Conservation (phyloP, 352 stramenopile species). For the Pythium apleroticum region DNA sequence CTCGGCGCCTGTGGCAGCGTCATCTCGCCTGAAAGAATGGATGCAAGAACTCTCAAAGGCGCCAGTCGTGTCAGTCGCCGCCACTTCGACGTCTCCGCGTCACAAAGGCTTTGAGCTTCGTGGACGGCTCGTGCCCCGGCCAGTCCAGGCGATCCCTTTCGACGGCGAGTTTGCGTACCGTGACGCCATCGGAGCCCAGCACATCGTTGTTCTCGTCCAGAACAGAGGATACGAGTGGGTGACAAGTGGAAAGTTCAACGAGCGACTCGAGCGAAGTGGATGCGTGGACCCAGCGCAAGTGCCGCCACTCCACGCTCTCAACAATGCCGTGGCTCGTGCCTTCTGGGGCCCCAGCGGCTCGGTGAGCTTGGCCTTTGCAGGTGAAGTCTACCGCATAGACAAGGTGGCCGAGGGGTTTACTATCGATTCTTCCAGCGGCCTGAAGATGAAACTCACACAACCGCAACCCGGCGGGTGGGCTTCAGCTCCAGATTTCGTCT, state of each 20-base stretch:
- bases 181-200: neutral
- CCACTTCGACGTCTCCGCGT: neutral
- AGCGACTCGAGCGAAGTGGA: constrained; percentile 4
- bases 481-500: constrained; percentile 4
- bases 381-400: neutral
- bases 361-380: neutral
- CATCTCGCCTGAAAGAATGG: neutral
- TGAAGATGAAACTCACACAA: constrained; percentile 1
- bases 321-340: neutral
- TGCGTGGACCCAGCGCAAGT: constrained; percentile 12
- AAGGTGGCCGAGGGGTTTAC: neutral
- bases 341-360: neutral
- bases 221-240: constrained; percentile 20
- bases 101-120: constrained; percentile 4
- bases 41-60: neutral
- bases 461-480: neutral
- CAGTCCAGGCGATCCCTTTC: constrained; percentile 8
- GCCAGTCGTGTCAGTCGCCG: neutral
- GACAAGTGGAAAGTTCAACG: neutral
- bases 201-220: constrained; percentile 6
- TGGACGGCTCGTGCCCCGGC: constrained; percentile 14
- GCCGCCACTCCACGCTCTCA: constrained; percentile 3
- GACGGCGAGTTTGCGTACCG: constrained; percentile 14
- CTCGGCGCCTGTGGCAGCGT: neutral
- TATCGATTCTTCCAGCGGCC: neutral